These are phyloP conservation scores for Kuraishia molischiana DNA, from an alignment of 805 yeast species.

Conservation along the genomic window DNA sequence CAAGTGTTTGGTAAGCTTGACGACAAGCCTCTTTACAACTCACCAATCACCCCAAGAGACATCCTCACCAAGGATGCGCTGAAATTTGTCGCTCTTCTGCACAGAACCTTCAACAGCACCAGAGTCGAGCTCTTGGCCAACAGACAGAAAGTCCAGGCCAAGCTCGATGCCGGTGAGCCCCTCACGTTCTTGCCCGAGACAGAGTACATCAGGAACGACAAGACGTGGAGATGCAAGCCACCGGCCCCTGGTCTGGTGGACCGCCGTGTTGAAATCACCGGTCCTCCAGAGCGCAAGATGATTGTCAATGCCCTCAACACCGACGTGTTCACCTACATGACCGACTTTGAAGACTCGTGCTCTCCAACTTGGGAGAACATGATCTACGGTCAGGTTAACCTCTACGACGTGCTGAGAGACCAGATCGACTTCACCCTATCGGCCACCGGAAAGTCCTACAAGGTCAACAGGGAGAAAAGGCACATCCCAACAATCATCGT, in stretches of 20 bases:
- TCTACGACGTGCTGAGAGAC: constrained; percentile 68
- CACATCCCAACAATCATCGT: constrained; percentile 72
- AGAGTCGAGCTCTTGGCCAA: constrained; percentile 51
- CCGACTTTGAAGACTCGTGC: constrained; percentile 78
- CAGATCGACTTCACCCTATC: constrained; percentile 40
- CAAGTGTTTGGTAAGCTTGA: constrained; percentile 40
- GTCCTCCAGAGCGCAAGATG: constrained; percentile 82
- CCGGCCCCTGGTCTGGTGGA: constrained; percentile 65
- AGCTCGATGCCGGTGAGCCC: constrained; percentile 50
- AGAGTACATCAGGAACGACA: constrained; percentile 56
- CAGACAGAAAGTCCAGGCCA: constrained; percentile 50
- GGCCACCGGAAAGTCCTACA: constrained; percentile 26
- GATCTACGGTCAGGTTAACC: constrained; percentile 72
- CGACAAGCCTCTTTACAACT: constrained; percentile 16
- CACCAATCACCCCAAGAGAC: constrained; percentile 38
- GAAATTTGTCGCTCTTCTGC: constrained; percentile 61
- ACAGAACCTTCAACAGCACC: constrained; percentile 57
- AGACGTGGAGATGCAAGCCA: constrained; percentile 68
- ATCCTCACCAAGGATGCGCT: constrained; percentile 50
- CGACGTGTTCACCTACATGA: constrained; percentile 74
- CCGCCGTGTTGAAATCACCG: constrained; percentile 76
- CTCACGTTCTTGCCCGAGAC: constrained; percentile 65
- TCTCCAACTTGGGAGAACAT: constrained; percentile 79
- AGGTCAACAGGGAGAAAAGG: constrained; percentile 30
- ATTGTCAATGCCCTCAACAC: constrained; percentile 75